Percentiles rank a stretch among this genome's conserved stretches.
Conservation (phyloP, 305 asterid genomes). For the Fraxinus platypoda region DNA sequence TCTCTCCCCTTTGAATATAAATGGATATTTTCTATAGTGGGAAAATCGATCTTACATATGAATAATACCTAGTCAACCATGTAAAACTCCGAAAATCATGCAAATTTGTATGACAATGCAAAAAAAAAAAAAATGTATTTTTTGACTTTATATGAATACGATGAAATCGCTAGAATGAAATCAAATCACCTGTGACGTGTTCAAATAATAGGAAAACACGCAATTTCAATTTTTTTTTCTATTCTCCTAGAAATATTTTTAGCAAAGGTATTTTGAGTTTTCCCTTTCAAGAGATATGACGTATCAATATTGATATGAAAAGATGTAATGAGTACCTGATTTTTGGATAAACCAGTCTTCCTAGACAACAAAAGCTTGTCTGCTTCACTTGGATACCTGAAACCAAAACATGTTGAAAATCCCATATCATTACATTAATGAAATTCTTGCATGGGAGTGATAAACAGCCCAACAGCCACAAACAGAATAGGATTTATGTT, state of each 20-base stretch:
- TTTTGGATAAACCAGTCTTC: conserved; percentile 80
- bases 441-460: conserved; percentile 5
- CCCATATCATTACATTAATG: conserved; percentile 3
- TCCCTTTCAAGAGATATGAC: conserved; percentile 51
- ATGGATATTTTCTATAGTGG: no score
- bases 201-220: background rate
- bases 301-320: conserved; percentile 32
- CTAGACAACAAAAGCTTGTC: conserved; percentile 86
- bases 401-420: background rate
- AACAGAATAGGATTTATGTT: background rate
- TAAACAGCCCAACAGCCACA: background rate
- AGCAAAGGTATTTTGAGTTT: conserved; percentile 28
- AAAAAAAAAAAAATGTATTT: background rate
- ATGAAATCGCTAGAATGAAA: background rate
- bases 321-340: conserved; percentile 61
- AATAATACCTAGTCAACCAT: no score
- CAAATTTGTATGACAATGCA: background rate
- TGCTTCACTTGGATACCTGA: conserved; percentile 89
- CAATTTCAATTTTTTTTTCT: background rate
- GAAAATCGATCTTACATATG: no score
- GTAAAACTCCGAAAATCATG: no score
- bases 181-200: background rate
- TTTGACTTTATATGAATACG: background rate
- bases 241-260: background rate
- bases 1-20: no score